Percentiles rank a stretch among this genome's conserved stretches.
Evolutionary conservation across 208 protist genomes (phyloP).

Genomic region (Wallacemonas sp.): DNA sequence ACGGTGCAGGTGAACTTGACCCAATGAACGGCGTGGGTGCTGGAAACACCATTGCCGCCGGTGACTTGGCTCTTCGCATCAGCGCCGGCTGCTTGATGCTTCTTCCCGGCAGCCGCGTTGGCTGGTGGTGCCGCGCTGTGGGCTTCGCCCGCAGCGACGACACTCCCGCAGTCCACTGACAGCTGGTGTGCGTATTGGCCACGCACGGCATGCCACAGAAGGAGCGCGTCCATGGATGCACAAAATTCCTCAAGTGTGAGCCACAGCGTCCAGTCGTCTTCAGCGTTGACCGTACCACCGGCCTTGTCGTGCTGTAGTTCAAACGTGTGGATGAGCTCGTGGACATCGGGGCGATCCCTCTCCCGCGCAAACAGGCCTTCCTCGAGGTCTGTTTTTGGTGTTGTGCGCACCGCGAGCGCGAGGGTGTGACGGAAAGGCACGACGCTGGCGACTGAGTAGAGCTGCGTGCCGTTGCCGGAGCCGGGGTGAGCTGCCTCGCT

Average conservation of each 20-base stretch:
- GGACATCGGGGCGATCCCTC: constrained; percentile 46
- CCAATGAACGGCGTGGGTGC: constrained; percentile 26
- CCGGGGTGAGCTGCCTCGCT: background rate
- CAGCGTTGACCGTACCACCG: constrained; percentile 7
- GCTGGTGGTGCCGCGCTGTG: background rate
- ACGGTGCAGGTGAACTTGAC: constrained; percentile 24
- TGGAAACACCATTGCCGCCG: no score
- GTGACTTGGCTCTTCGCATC: no score
- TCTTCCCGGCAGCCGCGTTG: background rate
- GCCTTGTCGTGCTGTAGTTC: background rate
- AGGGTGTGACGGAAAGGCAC: constrained; percentile 69
- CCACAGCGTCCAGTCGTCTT: constrained; percentile 25
- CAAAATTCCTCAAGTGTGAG: constrained; percentile 77
- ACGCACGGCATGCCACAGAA: constrained; percentile 58
- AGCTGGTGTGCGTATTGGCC: constrained; percentile 29
- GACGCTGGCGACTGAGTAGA: constrained; percentile 68
- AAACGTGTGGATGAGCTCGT: constrained; percentile 20
- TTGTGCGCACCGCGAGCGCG: constrained; percentile 65
- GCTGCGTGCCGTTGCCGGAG: constrained; percentile 25
- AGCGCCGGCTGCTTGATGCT: constrained; percentile 1
- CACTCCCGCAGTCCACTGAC: constrained; percentile 12
- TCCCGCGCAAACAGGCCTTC: constrained; percentile 45
- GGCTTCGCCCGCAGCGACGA: background rate
- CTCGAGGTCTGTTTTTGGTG: constrained; percentile 28
- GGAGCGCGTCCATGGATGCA: constrained; percentile 39